Evolutionary conservation across 345 rosid genomes (phyloP).

Genomic region (Syzygium aqueum): DNA sequence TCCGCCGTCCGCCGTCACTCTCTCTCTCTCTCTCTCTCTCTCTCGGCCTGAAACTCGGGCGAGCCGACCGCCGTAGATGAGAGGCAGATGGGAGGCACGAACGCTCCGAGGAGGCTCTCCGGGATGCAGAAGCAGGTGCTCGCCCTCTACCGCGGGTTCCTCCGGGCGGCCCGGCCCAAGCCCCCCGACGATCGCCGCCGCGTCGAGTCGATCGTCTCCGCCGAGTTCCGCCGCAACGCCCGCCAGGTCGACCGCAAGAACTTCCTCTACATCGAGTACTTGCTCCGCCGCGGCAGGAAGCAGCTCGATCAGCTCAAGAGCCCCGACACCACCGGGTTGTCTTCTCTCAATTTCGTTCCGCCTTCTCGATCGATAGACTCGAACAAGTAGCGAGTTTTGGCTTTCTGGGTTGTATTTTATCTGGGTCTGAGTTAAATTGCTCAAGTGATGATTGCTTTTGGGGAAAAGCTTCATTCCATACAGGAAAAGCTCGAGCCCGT

Average conservation of each 20-base stretch:
- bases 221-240: slow-evolving; percentile 56
- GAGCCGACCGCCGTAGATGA: background rate
- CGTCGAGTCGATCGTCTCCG: slow-evolving; percentile 55
- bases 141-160: slow-evolving; percentile 67
- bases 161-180: slow-evolving; percentile 74
- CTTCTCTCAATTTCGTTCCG: slow-evolving; percentile 24
- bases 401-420: background rate
- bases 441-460: background rate
- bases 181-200: slow-evolving; percentile 39
- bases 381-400: background rate
- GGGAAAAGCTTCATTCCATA: background rate
- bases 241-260: slow-evolving; percentile 68
- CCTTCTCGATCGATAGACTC: slow-evolving; percentile 7
- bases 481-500: background rate
- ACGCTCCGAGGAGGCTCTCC: slow-evolving; percentile 26
- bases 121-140: slow-evolving; percentile 91
- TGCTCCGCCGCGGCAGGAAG: slow-evolving; percentile 68
- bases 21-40: background rate
- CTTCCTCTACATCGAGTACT: slow-evolving; percentile 67
- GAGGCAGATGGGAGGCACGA: background rate
- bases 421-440: background rate
- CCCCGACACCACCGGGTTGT: slow-evolving; percentile 40
- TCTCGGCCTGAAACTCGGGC: background rate
- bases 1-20: background rate
- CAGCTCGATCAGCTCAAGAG: slow-evolving; percentile 76